A percentile compares a stretch with the other conserved stretches of the same genome.
phyloP scores from a whole-genome alignment of 169 alveolate genomes.

The Eimeria sp. region DNA sequence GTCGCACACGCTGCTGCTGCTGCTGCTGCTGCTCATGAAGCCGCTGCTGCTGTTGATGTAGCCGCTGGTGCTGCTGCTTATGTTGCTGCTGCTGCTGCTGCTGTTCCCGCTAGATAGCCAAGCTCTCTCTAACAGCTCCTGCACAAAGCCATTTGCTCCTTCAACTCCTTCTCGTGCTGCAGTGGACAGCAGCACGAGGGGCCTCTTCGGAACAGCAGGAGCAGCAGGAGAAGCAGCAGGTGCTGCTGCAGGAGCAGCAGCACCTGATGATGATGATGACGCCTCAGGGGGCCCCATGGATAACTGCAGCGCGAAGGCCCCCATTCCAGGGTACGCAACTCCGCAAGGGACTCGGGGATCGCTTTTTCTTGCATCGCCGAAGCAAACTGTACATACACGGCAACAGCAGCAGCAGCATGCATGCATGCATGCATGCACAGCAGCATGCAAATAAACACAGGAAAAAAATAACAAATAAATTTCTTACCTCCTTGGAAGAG shows the following conservation, averaged over 20 bases:
- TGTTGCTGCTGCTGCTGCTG: neutral
- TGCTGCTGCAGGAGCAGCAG: neutral
- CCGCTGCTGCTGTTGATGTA: neutral
- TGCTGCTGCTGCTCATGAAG: neutral
- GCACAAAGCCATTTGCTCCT: neutral
- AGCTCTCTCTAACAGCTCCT: conserved; percentile 4
- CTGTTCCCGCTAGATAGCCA: neutral
- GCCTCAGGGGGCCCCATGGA: conserved; percentile 22
- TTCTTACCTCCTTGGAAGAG: conserved; percentile 41
- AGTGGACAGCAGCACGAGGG: conserved; percentile 45
- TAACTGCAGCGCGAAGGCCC: conserved; percentile 25
- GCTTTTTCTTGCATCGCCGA: neutral
- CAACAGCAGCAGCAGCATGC: neutral
- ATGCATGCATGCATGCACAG: neutral
- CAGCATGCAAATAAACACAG: neutral
- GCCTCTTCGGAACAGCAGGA: neutral
- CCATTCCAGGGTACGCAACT: conserved; percentile 48
- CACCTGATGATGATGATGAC: neutral
- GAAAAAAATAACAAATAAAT: neutral
- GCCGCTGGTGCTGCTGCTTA: neutral
- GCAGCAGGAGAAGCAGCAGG: neutral
- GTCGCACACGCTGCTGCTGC: neutral
- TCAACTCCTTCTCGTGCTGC: conserved; percentile 25
- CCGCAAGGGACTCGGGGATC: conserved; percentile 59
- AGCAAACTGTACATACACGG: conserved; percentile 41